A percentile compares a stretch with the other conserved stretches of the same genome.
phyloP scores from a whole-genome alignment of 768 basidiomycete genomes.

The Boletus subparvulus region DNA sequence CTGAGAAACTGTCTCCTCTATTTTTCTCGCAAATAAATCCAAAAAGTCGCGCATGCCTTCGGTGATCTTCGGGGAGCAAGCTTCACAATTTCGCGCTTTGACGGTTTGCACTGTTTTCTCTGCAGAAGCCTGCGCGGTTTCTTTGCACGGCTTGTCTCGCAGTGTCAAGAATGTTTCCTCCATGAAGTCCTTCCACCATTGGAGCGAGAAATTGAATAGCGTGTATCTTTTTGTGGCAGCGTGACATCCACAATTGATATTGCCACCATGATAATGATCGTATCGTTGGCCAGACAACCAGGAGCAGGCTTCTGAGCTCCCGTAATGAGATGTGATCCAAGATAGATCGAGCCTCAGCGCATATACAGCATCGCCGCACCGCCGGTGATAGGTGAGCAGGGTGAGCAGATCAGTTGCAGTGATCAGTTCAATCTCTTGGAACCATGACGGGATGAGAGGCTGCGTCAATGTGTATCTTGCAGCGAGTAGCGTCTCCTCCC shows the following conservation, averaged over 20 bases:
- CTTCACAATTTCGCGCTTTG: background rate
- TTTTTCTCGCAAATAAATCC: background rate
- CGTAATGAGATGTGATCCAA: background rate
- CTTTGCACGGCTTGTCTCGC: background rate
- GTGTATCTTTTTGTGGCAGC: background rate
- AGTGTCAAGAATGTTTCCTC: background rate
- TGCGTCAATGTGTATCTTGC: background rate
- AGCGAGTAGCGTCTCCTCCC: background rate
- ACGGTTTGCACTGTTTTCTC: background rate
- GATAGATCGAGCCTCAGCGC: background rate
- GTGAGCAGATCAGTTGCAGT: background rate
- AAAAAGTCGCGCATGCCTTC: too few relatives aligned
- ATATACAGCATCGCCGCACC: background rate
- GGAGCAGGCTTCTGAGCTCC: background rate
- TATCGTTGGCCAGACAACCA: background rate
- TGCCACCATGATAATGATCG: too few relatives aligned
- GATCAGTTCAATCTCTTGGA: background rate
- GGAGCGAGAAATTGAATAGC: background rate
- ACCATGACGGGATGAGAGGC: background rate
- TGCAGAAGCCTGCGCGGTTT: background rate
- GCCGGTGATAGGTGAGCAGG: background rate
- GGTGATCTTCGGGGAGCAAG: background rate
- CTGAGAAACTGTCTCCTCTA: constrained; percentile 11
- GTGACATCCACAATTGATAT: too few relatives aligned
- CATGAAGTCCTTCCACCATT: background rate